Conservation (phyloP, 1,139 yeast genomes). For the Scheffersomyces stambukii region DNA sequence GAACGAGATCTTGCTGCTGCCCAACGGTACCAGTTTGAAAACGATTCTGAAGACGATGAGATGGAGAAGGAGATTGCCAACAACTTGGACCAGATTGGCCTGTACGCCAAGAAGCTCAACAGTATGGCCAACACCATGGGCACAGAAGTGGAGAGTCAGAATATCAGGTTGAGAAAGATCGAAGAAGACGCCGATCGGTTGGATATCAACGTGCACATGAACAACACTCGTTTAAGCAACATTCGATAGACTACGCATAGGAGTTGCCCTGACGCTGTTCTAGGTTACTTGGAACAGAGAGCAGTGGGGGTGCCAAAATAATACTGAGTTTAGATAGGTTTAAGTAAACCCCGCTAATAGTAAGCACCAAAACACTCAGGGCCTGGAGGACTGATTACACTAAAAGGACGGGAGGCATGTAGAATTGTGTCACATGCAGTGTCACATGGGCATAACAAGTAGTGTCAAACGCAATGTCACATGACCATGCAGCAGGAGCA, state of each 20-base stretch:
- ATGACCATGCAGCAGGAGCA: no score
- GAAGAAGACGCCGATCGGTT: constrained; percentile 55
- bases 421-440: no score
- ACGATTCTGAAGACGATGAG: constrained; percentile 56
- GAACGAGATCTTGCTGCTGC: constrained; percentile 46
- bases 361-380: no score
- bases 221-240: constrained; percentile 41
- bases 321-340: no score
- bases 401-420: no score
- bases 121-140: constrained; percentile 44
- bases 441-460: no score
- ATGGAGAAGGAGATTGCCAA: constrained; percentile 54
- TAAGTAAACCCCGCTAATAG: no score
- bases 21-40: constrained; percentile 45
- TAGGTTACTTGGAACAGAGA: no score
- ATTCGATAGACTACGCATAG: constrained; percentile 23
- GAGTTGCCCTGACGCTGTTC: neutral
- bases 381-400: no score
- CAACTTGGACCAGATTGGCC: constrained; percentile 51
- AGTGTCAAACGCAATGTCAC: no score
- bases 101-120: constrained; percentile 40
- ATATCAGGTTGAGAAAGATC: constrained; percentile 43
- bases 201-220: constrained; percentile 53
- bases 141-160: constrained; percentile 49
- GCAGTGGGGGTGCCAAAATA: no score